Percentiles rank a stretch among this genome's conserved stretches.
Evolutionary conservation across 169 alveolate genomes (phyloP).

Genomic region (Plasmodium fragile): DNA sequence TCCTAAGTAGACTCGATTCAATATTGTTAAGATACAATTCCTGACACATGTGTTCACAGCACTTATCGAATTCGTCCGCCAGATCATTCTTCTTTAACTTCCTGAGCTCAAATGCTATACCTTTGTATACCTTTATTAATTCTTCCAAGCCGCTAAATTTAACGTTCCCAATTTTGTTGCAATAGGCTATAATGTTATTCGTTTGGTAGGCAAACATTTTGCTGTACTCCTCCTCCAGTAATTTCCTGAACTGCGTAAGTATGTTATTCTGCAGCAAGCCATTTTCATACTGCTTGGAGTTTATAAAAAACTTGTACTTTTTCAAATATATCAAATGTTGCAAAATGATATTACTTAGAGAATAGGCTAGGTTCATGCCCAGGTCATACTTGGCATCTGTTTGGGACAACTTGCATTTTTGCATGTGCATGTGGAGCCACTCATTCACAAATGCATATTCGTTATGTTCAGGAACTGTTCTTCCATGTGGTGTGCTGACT

Average conservation of each 20-base stretch:
- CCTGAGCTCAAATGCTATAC: conserved; percentile 41
- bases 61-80: conserved; percentile 72
- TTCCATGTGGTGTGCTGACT: background rate
- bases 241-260: conserved; percentile 36
- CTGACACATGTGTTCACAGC: conserved; percentile 77
- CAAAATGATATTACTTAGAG: conserved; percentile 50
- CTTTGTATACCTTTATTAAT: conserved; percentile 69
- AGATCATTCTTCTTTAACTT: conserved; percentile 42
- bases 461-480: background rate
- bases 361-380: conserved; percentile 50
- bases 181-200: conserved; percentile 44
- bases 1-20: conserved; percentile 36
- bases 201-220: conserved; percentile 78
- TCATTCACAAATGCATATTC: conserved; percentile 6
- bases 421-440: conserved; percentile 48
- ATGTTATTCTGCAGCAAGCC: conserved; percentile 64
- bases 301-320: conserved; percentile 35
- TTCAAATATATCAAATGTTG: conserved; percentile 62
- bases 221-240: conserved; percentile 58
- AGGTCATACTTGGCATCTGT: conserved; percentile 10
- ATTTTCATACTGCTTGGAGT: conserved; percentile 55
- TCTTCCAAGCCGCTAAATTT: conserved; percentile 56
- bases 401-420: conserved; percentile 3
- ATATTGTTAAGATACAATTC: conserved; percentile 67
- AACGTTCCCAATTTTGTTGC: conserved; percentile 48